phyloP scores from a whole-genome alignment of 352 stramenopile genomes.

The Pythium scleroteichum region DNA sequence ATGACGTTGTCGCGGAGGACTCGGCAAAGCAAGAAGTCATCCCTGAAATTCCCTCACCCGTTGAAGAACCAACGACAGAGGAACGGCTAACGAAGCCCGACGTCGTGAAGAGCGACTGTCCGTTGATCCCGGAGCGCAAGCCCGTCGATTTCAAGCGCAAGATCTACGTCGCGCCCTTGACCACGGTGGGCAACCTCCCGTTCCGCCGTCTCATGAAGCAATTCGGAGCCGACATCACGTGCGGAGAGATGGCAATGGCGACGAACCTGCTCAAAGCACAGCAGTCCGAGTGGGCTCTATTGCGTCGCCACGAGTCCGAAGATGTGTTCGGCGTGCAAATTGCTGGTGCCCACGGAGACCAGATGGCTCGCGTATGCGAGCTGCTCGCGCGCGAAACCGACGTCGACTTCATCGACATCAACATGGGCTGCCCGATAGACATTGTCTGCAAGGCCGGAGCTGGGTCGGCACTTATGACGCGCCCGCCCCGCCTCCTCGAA shows the following conservation, averaged over 20 bases:
- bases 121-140: slow-evolving; percentile 67
- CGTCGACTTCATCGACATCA: slow-evolving; percentile 99
- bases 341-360: slow-evolving; percentile 90
- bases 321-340: slow-evolving; percentile 99
- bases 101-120: slow-evolving; percentile 33
- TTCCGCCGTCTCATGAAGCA: slow-evolving; percentile 98
- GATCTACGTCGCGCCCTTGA: slow-evolving; percentile 99
- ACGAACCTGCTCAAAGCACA: slow-evolving; percentile 94
- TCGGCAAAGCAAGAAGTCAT: not conserved
- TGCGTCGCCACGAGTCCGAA: slow-evolving; percentile 96
- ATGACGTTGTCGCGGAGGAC: not conserved
- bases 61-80: not conserved
- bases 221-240: slow-evolving; percentile 99
- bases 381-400: slow-evolving; percentile 92
- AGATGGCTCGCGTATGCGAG: slow-evolving; percentile 93
- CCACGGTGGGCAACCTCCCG: slow-evolving; percentile 99
- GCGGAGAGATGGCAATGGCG: slow-evolving; percentile 98
- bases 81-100: slow-evolving; percentile 6
- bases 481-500: slow-evolving; percentile 86
- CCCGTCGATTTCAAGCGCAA: slow-evolving; percentile 97
- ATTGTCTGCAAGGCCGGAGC: slow-evolving; percentile 87
- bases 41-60: not conserved
- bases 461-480: slow-evolving; percentile 94
- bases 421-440: slow-evolving; percentile 99
- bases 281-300: slow-evolving; percentile 96